Conservation (phyloP, 306 rosid genomes). For the Arachis hypogaea region DNA sequence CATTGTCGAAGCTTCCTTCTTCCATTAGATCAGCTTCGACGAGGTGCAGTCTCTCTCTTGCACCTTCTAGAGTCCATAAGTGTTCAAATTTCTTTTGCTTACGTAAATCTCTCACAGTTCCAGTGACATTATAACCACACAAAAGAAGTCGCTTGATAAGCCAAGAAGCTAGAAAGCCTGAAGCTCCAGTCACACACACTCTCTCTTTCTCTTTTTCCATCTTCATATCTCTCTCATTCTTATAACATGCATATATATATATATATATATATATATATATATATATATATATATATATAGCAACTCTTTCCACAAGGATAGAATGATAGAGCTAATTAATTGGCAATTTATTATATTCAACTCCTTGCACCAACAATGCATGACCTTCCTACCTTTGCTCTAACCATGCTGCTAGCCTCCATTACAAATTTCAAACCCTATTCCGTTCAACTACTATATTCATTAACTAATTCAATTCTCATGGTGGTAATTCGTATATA, state of each 20-base stretch:
- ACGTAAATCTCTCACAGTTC: constrained; percentile 89
- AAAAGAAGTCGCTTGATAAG: constrained; percentile 75
- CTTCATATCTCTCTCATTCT: constrained; percentile 34
- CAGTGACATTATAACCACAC: constrained; percentile 73
- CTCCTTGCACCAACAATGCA: neutral
- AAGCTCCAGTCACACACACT: constrained; percentile 89
- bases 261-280: too few species aligned
- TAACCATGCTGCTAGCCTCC: too few species aligned
- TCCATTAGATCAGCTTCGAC: constrained; percentile 78
- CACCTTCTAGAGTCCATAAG: constrained; percentile 83
- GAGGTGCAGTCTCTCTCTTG: constrained; percentile 68
- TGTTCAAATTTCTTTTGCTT: constrained; percentile 68
- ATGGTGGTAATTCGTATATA: too few species aligned
- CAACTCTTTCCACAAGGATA: constrained; percentile 21
- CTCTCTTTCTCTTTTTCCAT: constrained; percentile 53
- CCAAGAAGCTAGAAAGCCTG: constrained; percentile 89
- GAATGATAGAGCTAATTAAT: constrained; percentile 37
- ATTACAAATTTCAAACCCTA: too few species aligned
- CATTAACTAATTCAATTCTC: too few species aligned
- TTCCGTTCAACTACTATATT: too few species aligned
- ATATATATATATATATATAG: too few species aligned
- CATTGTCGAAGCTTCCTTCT: constrained; percentile 78
- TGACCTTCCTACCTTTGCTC: constrained; percentile 21
- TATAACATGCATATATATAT: too few species aligned
- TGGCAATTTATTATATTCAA: neutral